Evolutionary conservation across 345 rosid genomes (phyloP), one percentile per base, ranked within the genome.

Genomic region (Ailanthus altissimus): DNA sequence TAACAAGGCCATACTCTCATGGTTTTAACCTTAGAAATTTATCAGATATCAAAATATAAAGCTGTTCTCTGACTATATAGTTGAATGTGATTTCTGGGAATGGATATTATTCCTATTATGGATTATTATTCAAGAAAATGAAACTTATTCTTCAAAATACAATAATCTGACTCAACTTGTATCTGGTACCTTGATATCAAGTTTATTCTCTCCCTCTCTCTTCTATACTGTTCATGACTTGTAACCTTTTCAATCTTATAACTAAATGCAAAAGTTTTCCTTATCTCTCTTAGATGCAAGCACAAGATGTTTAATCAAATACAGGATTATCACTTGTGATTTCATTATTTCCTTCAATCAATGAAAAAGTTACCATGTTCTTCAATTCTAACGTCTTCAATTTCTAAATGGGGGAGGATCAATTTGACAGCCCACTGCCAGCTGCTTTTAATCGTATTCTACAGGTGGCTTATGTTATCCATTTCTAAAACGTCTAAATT

Each of bases 361-460:
- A 20, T 59, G 67, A 11, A 20, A 23, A 73, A 73, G 47, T 28
- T 43, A 56, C 20, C 68, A 3, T 77, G 47, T 64, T 72, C 64
- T 70, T 72, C 56, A 56, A 64, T 75, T 83, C 87, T 89, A 53
- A 88, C 83, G 79, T 75, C 54, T 21, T 84, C 79, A 77, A 74
- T 79, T 79, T 80, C 67, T 81, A 77, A 36, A 63, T 50, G 78
- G 80, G 80, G 81, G 87, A 75, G 77, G 77, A 81, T 83, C 69
- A 60, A 78, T 81, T 74, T 71, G 70, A 80, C 96, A 95, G 99
- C 83, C 99, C 99, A 5, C 68, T 93, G 85, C 94, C 88, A 74
- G 92, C 99, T 36, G 93, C 97, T 69, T 95, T 91, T 82, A 84
- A 90, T 85, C 99, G 98, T 77, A 81, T 95, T 70, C 50, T 95